Evolutionary conservation across 2,329 filamentous ascomycete genomes (phyloP), one percentile per base, ranked within the genome.

Genomic region (Xylariaceae sp.): DNA sequence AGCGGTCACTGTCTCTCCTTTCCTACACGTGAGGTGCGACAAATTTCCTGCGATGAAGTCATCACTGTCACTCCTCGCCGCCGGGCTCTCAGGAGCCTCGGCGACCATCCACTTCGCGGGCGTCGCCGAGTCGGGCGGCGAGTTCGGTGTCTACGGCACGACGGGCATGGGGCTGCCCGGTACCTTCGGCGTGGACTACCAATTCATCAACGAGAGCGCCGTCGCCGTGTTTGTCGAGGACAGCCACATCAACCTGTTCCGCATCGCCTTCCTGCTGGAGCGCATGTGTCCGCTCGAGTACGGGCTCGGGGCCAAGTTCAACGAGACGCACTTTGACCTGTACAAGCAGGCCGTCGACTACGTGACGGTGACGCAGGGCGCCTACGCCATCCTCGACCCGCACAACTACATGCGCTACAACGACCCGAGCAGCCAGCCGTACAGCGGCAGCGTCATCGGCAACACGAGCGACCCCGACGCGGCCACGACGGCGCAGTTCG

Each of bases 321-420:
- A 70, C 48, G 67, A 72, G 47, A 68, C 64, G 36, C 64, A 71
- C 47, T 70, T 65, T 42, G 47, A 48, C 11, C 50, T 59, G 33
- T 69, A 58, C 46, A 60, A 65, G 38, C 50, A 65, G 28, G 64
- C 68, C 0, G 59, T 71, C 2, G 62, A 69, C 47, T 69, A 71
- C 42, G 65, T 71, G 42, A 71, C 67, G 2, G 45, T 58, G 19
- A 67, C 58, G 11, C 66, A 67, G 41, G 63, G 59, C 1, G 57
- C 59, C 0, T 61, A 71, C 40, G 60, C 58, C 8, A 66, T 72
- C 38, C 50, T 72, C 3, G 67, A 71, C 45, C 66, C 67, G 3
- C 68, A 71, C 52, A 71, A 69, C 47, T 68, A 71, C 46, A 71
- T 71, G 68, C 58, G 67, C 4, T 72, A 72, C 50, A 70, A 70